Evolutionary conservation across 306 rosid genomes (phyloP).

Genomic region (Inga laurina): DNA sequence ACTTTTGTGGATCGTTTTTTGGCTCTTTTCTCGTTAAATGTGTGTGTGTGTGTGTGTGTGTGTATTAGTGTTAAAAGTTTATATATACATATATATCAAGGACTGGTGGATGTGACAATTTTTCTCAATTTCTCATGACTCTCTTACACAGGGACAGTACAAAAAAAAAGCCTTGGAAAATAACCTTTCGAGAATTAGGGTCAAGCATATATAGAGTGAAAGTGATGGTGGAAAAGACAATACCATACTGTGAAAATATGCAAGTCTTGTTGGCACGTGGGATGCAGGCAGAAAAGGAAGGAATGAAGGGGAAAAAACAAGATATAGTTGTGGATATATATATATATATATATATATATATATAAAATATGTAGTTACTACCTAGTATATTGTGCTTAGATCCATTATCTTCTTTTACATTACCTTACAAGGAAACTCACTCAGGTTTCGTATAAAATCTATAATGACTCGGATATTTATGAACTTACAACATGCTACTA

Average conservation of each 20-base stretch:
- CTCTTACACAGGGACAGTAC: not conserved
- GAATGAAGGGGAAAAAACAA: not conserved
- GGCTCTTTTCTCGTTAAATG: not conserved
- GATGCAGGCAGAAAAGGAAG: not conserved
- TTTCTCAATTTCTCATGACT: not conserved
- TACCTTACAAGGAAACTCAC: not conserved
- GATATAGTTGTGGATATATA: not conserved
- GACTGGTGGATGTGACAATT: not conserved
- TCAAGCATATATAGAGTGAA: not conserved
- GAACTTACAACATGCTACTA: not conserved
- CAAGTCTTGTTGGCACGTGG: not conserved
- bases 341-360: too few species aligned
- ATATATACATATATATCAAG: not conserved
- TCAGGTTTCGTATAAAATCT: not conserved
- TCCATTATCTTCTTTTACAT: not conserved
- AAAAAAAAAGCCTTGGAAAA: not conserved
- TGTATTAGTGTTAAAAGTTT: too few species aligned
- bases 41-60: not conserved
- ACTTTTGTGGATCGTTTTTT: not conserved
- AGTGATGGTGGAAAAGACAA: slow-evolving; percentile 1
- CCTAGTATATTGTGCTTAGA: not conserved
- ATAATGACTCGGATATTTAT: not conserved
- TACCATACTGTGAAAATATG: not conserved
- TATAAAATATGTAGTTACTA: not conserved
- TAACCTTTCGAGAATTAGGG: not conserved